Percentiles rank a stretch among this genome's conserved stretches.
Conservation (phyloP, 1,284 basidiomycete genomes). For the Leccinum angustisporum region DNA sequence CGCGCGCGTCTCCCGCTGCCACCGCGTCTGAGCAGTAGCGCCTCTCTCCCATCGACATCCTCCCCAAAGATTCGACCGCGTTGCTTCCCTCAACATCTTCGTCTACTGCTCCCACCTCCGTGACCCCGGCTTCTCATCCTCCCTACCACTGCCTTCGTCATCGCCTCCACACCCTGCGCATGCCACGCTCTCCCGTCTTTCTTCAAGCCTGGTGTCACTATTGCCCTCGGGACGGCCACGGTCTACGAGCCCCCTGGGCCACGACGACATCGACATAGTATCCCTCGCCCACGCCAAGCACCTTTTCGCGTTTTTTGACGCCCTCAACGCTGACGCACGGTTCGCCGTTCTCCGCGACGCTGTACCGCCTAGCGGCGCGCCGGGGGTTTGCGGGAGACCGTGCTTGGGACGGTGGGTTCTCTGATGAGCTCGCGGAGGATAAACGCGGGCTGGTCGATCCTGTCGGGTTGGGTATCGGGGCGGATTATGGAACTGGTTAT, state of each 20-base stretch:
- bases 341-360: slow-evolving; percentile 58
- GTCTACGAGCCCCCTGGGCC: background rate
- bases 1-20: too few species aligned
- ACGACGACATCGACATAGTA: background rate
- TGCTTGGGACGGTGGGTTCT: slow-evolving; percentile 58
- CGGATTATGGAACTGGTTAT: background rate
- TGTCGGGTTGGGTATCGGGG: slow-evolving; percentile 21
- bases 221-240: slow-evolving; percentile 22
- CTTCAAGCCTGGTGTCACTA: slow-evolving; percentile 30
- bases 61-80: too few species aligned
- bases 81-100: too few species aligned
- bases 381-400: slow-evolving; percentile 66
- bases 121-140: too few species aligned
- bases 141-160: too few species aligned
- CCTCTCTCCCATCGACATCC: too few species aligned
- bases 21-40: too few species aligned
- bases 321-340: slow-evolving; percentile 39
- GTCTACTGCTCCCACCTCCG: too few species aligned
- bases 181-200: slow-evolving; percentile 31
- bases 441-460: slow-evolving; percentile 19
- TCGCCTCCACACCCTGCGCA: slow-evolving; percentile 11
- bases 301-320: slow-evolving; percentile 2
- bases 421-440: slow-evolving; percentile 38
- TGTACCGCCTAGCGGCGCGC: slow-evolving; percentile 74
- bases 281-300: slow-evolving; percentile 5